Percentiles rank a stretch among this genome's conserved stretches.
These are phyloP conservation scores for Xanthoconium separans DNA, from an alignment of 1,284 basidiomycete genomes.

Conservation along the genomic window DNA sequence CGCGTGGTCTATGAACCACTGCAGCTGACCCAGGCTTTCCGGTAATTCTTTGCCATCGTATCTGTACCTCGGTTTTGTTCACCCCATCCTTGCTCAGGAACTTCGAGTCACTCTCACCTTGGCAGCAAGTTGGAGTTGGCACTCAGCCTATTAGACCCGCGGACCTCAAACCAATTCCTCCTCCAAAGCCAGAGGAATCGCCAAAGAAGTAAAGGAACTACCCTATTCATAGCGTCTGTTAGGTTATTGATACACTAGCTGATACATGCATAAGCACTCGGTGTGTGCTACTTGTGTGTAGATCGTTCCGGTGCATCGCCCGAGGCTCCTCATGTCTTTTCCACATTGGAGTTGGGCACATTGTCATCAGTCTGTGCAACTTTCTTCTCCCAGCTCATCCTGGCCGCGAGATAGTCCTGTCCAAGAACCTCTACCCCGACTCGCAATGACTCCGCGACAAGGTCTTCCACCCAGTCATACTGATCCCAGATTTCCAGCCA, in stretches of 20 bases:
- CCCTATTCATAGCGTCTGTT: neutral
- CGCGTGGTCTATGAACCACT: conserved; percentile 98
- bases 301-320: conserved; percentile 9
- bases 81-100: conserved; percentile 53
- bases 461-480: conserved; percentile 94
- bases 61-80: neutral
- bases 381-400: conserved; percentile 72
- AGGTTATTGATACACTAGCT: conserved; percentile 14
- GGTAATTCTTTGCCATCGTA: conserved; percentile 46
- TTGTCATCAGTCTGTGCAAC: conserved; percentile 5
- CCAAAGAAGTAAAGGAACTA: conserved; percentile 56
- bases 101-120: conserved; percentile 92
- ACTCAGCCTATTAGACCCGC: conserved; percentile 67
- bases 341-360: conserved; percentile 3
- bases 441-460: conserved; percentile 81
- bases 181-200: conserved; percentile 60
- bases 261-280: conserved; percentile 11
- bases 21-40: conserved; percentile 97
- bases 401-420: conserved; percentile 80
- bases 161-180: conserved; percentile 70
- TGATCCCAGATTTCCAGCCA: conserved; percentile 91
- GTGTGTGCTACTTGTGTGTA: conserved; percentile 9
- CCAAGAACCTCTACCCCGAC: conserved; percentile 83
- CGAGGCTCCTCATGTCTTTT: conserved; percentile 15
- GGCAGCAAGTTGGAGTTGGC: conserved; percentile 96